Evolutionary conservation across 1,284 basidiomycete genomes (phyloP).

Genomic region (Cutaneotrichosporon cutaneum): DNA sequence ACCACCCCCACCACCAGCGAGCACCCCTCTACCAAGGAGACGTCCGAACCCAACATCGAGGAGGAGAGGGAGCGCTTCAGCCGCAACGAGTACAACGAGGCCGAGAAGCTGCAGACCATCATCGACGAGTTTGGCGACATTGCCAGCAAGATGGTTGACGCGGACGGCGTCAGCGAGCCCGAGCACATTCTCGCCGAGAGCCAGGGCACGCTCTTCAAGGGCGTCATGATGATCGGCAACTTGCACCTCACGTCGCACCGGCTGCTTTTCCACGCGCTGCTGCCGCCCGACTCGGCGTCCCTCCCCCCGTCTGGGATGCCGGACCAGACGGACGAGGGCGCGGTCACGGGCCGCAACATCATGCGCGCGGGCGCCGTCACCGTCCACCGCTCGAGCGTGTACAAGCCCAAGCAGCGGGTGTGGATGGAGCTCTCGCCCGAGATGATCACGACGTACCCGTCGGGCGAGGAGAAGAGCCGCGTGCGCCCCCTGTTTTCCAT

Average conservation of each 20-base stretch:
- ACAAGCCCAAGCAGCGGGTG: conserved; percentile 56
- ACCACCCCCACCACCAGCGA: neutral
- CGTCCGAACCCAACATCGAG: neutral
- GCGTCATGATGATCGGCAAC: conserved; percentile 61
- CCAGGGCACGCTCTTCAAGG: conserved; percentile 56
- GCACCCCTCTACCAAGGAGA: neutral
- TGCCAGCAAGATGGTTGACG: conserved; percentile 56
- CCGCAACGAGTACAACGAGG: conserved; percentile 32
- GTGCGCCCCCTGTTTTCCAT: conserved; percentile 60
- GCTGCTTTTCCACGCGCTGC: conserved; percentile 64
- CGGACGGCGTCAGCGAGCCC: conserved; percentile 53
- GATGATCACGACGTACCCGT: conserved; percentile 63
- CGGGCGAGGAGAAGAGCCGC: conserved; percentile 60
- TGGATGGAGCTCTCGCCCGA: conserved; percentile 66
- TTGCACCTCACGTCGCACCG: conserved; percentile 67
- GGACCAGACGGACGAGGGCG: conserved; percentile 30
- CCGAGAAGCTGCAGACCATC: conserved; percentile 48
- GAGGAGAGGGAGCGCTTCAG: conserved; percentile 4
- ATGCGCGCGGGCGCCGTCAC: conserved; percentile 61
- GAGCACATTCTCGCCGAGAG: conserved; percentile 61
- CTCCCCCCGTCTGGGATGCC: conserved; percentile 25
- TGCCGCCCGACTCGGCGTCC: conserved; percentile 55
- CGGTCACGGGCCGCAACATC: conserved; percentile 33
- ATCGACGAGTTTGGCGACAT: conserved; percentile 50
- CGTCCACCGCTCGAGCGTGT: conserved; percentile 55